A percentile compares a stretch with the other conserved stretches of the same genome.
Conservation (phyloP, 1,284 basidiomycete genomes). For the Cryptococcus sp. region DNA sequence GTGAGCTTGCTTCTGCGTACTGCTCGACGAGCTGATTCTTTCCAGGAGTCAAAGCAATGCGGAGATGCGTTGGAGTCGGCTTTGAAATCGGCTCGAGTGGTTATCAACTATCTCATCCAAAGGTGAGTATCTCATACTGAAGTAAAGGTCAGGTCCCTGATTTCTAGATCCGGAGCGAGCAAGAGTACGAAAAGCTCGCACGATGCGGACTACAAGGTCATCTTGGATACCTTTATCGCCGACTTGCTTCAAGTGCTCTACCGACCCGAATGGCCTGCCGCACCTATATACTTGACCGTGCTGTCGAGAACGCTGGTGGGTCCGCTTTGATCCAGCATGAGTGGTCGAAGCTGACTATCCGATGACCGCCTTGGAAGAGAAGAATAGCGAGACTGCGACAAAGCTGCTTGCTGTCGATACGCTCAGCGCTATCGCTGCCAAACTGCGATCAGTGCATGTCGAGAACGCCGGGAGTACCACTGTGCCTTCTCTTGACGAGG, state of each 20-base stretch:
- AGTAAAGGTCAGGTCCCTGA: slow-evolving; percentile 47
- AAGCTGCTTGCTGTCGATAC: slow-evolving; percentile 88
- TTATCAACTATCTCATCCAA: slow-evolving; percentile 77
- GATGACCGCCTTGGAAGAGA: slow-evolving; percentile 73
- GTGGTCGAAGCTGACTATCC: slow-evolving; percentile 38
- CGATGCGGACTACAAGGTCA: slow-evolving; percentile 82
- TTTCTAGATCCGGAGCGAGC: slow-evolving; percentile 47
- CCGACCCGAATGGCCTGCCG: slow-evolving; percentile 95
- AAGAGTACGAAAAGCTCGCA: slow-evolving; percentile 80
- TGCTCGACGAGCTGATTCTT: neutral
- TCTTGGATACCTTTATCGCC: slow-evolving; percentile 82
- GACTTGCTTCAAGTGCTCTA: slow-evolving; percentile 85
- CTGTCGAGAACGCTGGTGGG: slow-evolving; percentile 76
- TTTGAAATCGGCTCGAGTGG: slow-evolving; percentile 72
- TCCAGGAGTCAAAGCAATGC: slow-evolving; percentile 22
- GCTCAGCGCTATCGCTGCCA: slow-evolving; percentile 82
- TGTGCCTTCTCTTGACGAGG: slow-evolving; percentile 63
- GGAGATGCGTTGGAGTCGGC: slow-evolving; percentile 58
- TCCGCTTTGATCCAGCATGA: neutral
- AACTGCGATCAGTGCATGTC: slow-evolving; percentile 55
- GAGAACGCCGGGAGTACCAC: slow-evolving; percentile 11
- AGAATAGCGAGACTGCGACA: slow-evolving; percentile 71
- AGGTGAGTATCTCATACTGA: slow-evolving; percentile 65
- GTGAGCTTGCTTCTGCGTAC: neutral
- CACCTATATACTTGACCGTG: slow-evolving; percentile 70